These are phyloP conservation scores for Tillandsia fasciculata DNA, from an alignment of 176 grass and related monocot genomes.

Conservation along the genomic window DNA sequence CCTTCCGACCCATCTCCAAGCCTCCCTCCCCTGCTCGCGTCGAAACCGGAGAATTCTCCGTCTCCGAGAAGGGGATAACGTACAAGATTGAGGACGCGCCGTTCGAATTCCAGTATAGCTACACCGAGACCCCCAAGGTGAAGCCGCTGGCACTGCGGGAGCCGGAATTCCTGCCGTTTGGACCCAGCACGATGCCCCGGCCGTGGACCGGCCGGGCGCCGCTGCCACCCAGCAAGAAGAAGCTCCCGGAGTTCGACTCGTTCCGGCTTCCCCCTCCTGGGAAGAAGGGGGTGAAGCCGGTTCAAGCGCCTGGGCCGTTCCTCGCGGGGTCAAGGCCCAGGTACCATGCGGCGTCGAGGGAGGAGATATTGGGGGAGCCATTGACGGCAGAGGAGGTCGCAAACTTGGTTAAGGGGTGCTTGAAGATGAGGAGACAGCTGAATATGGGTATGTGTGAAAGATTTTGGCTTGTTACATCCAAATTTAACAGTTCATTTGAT, in stretches of 20 bases:
- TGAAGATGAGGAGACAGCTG: constrained; percentile 61
- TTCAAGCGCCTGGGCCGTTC: constrained; percentile 77
- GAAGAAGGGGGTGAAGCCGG: constrained; percentile 85
- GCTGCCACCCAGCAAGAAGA: constrained; percentile 74
- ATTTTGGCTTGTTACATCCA: not conserved
- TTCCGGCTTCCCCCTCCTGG: constrained; percentile 58
- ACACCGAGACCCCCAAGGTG: constrained; percentile 68
- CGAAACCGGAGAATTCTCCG: constrained; percentile 27
- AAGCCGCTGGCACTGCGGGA: constrained; percentile 68
- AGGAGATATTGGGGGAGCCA: constrained; percentile 78
- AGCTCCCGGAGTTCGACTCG: constrained; percentile 80
- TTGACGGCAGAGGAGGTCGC: constrained; percentile 52
- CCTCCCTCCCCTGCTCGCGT: constrained; percentile 19
- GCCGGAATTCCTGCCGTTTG: constrained; percentile 66
- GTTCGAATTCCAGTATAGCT: constrained; percentile 95
- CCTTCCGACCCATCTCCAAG: constrained; percentile 23
- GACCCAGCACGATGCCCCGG: constrained; percentile 58
- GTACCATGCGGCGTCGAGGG: constrained; percentile 53
- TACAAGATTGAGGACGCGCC: constrained; percentile 70
- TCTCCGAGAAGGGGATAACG: constrained; percentile 54
- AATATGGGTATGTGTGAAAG: constrained; percentile 55
- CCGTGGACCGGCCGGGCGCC: constrained; percentile 77
- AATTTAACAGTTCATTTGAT: not conserved
- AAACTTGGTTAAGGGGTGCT: constrained; percentile 45
- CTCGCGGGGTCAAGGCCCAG: constrained; percentile 50